Evolutionary conservation across 768 basidiomycete species (phyloP).

Genomic region (Suillus brevipes): DNA sequence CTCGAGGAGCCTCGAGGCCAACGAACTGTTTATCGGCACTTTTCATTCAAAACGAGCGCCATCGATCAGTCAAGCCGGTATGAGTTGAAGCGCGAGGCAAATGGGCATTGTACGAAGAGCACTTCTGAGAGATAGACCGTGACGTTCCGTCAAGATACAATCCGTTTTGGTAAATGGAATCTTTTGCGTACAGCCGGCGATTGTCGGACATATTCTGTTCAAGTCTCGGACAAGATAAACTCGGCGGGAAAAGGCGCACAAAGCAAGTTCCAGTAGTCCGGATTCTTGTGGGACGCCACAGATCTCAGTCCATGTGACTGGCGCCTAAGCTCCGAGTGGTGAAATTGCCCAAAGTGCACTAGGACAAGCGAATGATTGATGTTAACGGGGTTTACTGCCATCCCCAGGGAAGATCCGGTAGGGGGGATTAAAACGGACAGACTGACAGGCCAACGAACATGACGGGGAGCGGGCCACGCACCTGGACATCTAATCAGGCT

Average conservation of each 20-base stretch:
- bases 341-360: not conserved
- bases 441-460: not conserved
- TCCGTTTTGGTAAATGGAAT: not conserved
- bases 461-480: not conserved
- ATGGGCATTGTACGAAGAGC: not conserved
- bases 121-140: not conserved
- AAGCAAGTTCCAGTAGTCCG: not conserved
- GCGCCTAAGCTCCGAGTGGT: not conserved
- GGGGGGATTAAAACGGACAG: not conserved
- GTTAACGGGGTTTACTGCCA: not conserved
- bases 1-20: conserved; percentile 55
- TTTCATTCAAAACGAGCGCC: conserved; percentile 46
- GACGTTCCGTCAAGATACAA: not conserved
- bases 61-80: conserved; percentile 15
- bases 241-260: not conserved
- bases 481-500: not conserved
- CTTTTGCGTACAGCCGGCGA: not conserved
- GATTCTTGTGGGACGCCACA: not conserved
- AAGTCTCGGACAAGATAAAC: not conserved
- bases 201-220: not conserved
- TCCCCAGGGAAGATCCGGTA: not conserved
- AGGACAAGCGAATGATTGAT: not conserved
- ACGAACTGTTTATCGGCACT: conserved; percentile 40
- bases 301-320: not conserved
- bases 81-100: not conserved